phyloP scores from a whole-genome alignment of 306 rosid species.

The Lathyrus oleraceus region DNA sequence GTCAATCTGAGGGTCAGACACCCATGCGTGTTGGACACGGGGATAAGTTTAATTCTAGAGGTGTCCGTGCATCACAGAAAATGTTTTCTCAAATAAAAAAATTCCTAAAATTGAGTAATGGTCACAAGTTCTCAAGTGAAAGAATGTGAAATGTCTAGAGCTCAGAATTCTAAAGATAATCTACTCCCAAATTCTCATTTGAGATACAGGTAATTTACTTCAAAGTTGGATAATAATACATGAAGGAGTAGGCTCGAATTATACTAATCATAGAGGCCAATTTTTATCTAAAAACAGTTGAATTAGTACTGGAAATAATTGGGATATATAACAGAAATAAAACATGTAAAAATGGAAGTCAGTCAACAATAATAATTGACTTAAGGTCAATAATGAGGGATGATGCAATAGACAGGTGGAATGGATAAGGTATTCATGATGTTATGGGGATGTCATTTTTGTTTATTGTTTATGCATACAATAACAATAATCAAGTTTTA shows the following conservation, averaged over 20 bases:
- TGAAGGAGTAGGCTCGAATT: not conserved
- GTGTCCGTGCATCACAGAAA: not conserved
- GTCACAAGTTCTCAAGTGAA: not conserved
- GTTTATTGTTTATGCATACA: not conserved
- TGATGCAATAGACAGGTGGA: not conserved
- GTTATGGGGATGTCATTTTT: not conserved
- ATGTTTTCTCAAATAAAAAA: not conserved
- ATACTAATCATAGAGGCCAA: not conserved
- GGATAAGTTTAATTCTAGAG: too few relatives aligned
- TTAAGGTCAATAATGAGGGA: not conserved
- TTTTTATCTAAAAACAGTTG: not conserved
- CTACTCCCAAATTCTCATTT: not conserved
- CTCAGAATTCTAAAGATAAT: not conserved
- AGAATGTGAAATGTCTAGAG: not conserved
- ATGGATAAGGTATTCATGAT: not conserved
- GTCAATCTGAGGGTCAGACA: too few relatives aligned
- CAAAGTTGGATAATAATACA: not conserved
- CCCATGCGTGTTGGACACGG: too few relatives aligned
- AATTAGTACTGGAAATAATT: not conserved
- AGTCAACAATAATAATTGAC: not conserved
- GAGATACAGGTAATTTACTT: not conserved
- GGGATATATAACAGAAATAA: not conserved
- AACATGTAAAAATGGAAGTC: not conserved
- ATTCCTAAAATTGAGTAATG: not conserved
- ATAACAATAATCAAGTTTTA: too few relatives aligned